These are phyloP conservation scores for Colletotrichum salicis DNA, from an alignment of 2,329 filamentous ascomycete species.

Conservation along the genomic window DNA sequence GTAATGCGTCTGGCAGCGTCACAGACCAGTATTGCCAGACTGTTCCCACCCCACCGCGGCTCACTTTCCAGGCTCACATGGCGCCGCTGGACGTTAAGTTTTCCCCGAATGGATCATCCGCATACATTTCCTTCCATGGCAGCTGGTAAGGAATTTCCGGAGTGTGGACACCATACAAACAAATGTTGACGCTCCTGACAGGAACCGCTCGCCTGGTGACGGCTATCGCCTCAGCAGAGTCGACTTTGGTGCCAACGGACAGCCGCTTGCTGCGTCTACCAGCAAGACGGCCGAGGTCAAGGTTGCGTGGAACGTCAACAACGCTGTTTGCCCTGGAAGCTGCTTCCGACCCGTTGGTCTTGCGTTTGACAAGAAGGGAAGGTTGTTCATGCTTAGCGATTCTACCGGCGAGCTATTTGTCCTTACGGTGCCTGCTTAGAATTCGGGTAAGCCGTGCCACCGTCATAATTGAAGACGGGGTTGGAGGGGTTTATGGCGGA, in stretches of 20 bases:
- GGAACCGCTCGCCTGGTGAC: conserved; percentile 46
- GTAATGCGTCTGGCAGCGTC: conserved; percentile 41
- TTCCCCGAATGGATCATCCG: conserved; percentile 63
- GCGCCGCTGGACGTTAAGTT: conserved; percentile 80
- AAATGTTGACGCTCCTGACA: conserved; percentile 24
- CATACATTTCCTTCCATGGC: conserved; percentile 79
- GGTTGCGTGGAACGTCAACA: conserved; percentile 62
- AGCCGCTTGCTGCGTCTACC: conserved; percentile 44
- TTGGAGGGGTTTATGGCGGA: not conserved
- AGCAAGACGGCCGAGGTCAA: conserved; percentile 56
- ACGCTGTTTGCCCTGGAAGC: conserved; percentile 59
- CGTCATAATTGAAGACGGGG: not conserved
- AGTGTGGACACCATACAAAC: too few relatives aligned
- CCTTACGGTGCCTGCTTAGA: conserved; percentile 42
- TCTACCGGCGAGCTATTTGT: conserved; percentile 75
- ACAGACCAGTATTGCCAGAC: conserved; percentile 49
- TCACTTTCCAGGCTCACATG: conserved; percentile 73
- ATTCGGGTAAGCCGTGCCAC: not conserved
- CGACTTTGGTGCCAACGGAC: conserved; percentile 46
- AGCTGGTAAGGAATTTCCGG: conserved; percentile 63
- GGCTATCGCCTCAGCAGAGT: conserved; percentile 54
- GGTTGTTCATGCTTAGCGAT: conserved; percentile 73
- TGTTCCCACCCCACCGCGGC: conserved; percentile 57
- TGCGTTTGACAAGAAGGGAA: conserved; percentile 59
- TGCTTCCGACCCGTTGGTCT: conserved; percentile 75